A percentile compares a stretch with the other conserved stretches of the same genome.
Conservation (phyloP, 192 early-diverging fungal genomes). For the Coemansia guatemalensis region DNA sequence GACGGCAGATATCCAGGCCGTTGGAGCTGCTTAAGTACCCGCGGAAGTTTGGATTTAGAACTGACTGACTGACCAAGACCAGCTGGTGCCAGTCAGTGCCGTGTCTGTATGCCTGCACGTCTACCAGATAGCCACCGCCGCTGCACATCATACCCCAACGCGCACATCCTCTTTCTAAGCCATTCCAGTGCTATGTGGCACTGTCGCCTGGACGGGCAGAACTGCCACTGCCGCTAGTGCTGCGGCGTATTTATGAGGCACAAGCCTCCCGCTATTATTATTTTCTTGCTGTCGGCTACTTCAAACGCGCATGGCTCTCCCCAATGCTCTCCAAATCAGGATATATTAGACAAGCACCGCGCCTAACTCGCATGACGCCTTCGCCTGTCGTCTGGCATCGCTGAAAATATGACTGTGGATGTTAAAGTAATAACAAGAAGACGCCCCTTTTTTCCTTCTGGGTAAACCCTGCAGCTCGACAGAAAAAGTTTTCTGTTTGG, state of each 20-base stretch:
- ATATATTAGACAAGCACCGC: slow-evolving; percentile 1
- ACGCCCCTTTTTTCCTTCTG: too few relatives aligned
- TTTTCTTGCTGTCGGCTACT: not conserved
- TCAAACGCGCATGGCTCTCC: not conserved
- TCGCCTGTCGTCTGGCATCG: too few relatives aligned
- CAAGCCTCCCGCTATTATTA: not conserved
- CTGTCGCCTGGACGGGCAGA: not conserved
- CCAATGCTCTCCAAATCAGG: not conserved
- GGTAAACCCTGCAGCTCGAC: too few relatives aligned
- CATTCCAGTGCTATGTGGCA: not conserved
- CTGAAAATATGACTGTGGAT: too few relatives aligned
- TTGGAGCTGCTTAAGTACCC: not conserved
- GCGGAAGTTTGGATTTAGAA: not conserved
- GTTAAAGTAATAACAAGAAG: too few relatives aligned
- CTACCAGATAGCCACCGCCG: too few relatives aligned
- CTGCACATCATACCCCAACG: too few relatives aligned
- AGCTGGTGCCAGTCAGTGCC: too few relatives aligned
- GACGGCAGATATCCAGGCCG: not conserved
- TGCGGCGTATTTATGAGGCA: not conserved
- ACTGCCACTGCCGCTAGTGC: not conserved
- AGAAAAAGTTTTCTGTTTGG: too few relatives aligned
- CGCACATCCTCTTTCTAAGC: too few relatives aligned
- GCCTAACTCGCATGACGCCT: too few relatives aligned
- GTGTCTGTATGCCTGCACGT: too few relatives aligned
- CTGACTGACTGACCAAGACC: not conserved